Evolutionary conservation across 352 stramenopile genomes (phyloP), one percentile per base, ranked within the genome.

Genomic region (Globisporangium perplexum): DNA sequence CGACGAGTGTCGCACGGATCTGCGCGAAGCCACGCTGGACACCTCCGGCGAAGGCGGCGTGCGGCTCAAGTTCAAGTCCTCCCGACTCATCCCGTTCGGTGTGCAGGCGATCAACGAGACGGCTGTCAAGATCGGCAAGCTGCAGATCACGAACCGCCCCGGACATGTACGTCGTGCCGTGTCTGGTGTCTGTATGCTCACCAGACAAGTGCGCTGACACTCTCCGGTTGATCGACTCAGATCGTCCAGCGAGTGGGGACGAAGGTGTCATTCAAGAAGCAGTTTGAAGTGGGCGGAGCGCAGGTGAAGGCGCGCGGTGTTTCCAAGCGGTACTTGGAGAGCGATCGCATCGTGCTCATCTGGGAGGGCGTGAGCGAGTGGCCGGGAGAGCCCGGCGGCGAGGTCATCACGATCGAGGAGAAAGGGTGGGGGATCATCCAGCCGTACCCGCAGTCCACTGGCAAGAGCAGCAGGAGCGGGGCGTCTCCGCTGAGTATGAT

Each of bases 351-450:
- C 10, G 47, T 60, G 20, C 15, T 60, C 4, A 35, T 60, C 10
- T 60, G 46, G 46, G 35, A 54, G 4, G 54, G 54, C 24, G 28
- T 55, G 7, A 60, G 46, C 15, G 47, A 55, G 23, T 60, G 54
- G 54, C 24, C 26, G 20, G 23, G 47, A 22, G 39, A 60, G 6
- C 33, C 33, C 33, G 33, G 33, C 7, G 53, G 54, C 22, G 41
- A 60, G 10, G 17, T 48, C 30, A 22, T 60, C 10, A 38, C 15
- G 18, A 48, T 60, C 28, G 15, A 60, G 8, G 46, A 60, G 39
- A 60, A 59, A 47, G 54, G 54, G 22, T 60, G 54, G 54, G 35
- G 24, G 0, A 30, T 53, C 18, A 53, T 60, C 28, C 33, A 53
- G 23, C 53, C 53, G 20, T 55, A 39, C 11, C n/a, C 50, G 4